Evolutionary conservation across 768 basidiomycete genomes (phyloP).

Genomic region (Suillus sp.): DNA sequence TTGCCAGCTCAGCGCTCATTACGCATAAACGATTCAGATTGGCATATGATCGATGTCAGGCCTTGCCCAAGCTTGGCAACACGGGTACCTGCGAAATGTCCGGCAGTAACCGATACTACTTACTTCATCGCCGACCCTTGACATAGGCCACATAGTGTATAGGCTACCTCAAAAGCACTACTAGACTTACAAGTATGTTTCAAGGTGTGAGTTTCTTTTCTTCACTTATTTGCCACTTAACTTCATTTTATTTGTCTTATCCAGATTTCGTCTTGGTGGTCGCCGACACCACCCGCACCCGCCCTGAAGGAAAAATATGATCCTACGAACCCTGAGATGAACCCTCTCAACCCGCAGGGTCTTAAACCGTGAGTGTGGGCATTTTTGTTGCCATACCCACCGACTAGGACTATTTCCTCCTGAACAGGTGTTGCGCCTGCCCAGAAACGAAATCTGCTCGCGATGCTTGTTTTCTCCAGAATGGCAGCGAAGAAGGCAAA

Average conservation of each 20-base stretch:
- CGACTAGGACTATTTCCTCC: neutral
- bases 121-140: no score
- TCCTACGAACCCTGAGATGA: conserved; percentile 76
- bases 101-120: neutral
- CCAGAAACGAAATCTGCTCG: conserved; percentile 90
- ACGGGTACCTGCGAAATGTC: neutral
- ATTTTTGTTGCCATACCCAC: neutral
- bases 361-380: conserved; percentile 79
- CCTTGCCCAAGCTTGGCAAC: no score
- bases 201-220: neutral
- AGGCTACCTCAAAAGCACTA: neutral
- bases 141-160: neutral
- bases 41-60: neutral
- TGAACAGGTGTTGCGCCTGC: conserved; percentile 90
- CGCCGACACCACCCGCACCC: conserved; percentile 36
- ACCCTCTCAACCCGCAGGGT: conserved; percentile 92
- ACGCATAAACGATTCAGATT: neutral
- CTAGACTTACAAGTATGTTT: neutral
- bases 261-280: conserved; percentile 62
- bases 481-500: conserved; percentile 66
- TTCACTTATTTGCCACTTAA: neutral
- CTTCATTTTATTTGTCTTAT: neutral
- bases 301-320: conserved; percentile 51
- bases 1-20: neutral
- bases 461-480: conserved; percentile 90